Base-by-base conservation (phyloP, 495 filamentous ascomycete genomes). In the Daldinia caldariorum region DNA sequence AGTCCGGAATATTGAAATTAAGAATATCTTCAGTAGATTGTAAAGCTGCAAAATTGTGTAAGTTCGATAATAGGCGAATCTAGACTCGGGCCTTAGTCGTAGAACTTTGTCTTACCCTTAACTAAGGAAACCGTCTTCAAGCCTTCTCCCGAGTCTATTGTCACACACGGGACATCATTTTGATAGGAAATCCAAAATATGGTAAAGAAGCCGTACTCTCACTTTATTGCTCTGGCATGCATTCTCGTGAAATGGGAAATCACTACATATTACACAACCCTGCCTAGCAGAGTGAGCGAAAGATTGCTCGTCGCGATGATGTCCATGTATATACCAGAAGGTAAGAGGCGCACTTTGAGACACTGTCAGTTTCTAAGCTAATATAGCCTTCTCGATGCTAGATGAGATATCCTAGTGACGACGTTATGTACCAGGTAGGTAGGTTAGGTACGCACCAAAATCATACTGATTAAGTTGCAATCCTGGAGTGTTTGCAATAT, bases 101-200 rank as follows among this genome's bases (percentile, higher is more conserved):
- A 43, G 16, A 16, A 18, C 7, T 2, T 7, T 18, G 7, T 8
- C 41, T 43, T 43, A 43, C 41, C 6, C 14, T 43, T 43, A 18
- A 43, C 41, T 8, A 43, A 8, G 6, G 41, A 18, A 43, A 43
- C 16, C 8, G 41, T 43, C 18, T 43, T 43, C n/a, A 18, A 5
- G 16, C 41, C 41, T 16, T 8, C 2, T n/a, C 41, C 41, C 0
- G 41, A 43, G 41, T 43, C 41, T 43, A 43, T 14, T 43, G 41
- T 43, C 41, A 43, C 16, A 8, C 14, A 43, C 16, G 41, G 41
- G 7, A 18, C n/a, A 7, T 43, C 41, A 16, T 43, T 16, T 7
- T 43, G n/a, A 43, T 43, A 43, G n/a, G 41, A 43, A 18, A 43
- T 6, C 41, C 41, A 43, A n/a, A 43, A 43, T 43, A 43, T 18